Percentiles rank a stretch among this genome's conserved stretches.
Conservation (phyloP, 768 basidiomycete species). For the Tephrocybe sp. region DNA sequence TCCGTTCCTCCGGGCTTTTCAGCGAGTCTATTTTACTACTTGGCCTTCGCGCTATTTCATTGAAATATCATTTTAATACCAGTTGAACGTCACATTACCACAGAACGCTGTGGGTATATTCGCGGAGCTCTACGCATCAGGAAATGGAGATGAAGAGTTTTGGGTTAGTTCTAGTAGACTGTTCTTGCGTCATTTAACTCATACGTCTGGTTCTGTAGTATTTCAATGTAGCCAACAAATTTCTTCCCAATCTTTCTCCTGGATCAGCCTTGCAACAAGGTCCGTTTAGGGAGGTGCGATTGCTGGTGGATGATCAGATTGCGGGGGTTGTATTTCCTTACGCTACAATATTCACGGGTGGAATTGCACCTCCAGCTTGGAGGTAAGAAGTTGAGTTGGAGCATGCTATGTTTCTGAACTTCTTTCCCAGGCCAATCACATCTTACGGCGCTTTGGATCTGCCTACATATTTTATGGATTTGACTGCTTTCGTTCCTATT, state of each 20-base stretch:
- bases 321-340: constrained; percentile 50
- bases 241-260: constrained; percentile 48
- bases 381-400: constrained; percentile 32
- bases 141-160: constrained; percentile 58
- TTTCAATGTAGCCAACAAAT: constrained; percentile 61
- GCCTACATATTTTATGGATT: constrained; percentile 74
- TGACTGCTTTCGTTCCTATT: constrained; percentile 73
- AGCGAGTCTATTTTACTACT: constrained; percentile 28
- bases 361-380: constrained; percentile 69
- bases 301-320: constrained; percentile 41
- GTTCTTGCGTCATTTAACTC: background rate
- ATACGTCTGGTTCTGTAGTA: constrained; percentile 41
- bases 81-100: constrained; percentile 71
- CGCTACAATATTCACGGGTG: constrained; percentile 71
- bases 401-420: background rate
- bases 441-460: constrained; percentile 76
- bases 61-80: background rate
- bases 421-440: constrained; percentile 55
- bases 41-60: no score
- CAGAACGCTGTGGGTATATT: constrained; percentile 63
- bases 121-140: constrained; percentile 70
- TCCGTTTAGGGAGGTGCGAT: constrained; percentile 48
- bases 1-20: constrained; percentile 75
- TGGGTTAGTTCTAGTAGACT: constrained; percentile 46
- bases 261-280: constrained; percentile 38